Base-by-base conservation (phyloP, 352 stramenopile species). In the Globisporangium cylindrosporum region DNA sequence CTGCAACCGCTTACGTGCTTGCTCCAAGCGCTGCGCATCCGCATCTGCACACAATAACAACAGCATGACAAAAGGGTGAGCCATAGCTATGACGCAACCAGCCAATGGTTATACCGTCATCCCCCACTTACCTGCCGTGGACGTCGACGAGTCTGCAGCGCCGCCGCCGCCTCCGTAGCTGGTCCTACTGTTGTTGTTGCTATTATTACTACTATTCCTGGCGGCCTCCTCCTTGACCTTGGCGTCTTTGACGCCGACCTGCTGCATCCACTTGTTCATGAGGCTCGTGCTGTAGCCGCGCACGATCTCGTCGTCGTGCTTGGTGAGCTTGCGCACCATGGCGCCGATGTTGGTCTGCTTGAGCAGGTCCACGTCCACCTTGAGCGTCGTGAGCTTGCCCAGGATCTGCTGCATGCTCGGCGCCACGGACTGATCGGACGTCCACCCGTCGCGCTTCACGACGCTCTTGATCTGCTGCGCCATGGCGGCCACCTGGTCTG, bases 321-420 rank as follows among this genome's bases (percentile, higher is more conserved):
- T 96, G 66, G 86, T 90, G 64, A 94, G 79, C 62, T 94, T 94
- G 73, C 86, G 90, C 43, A 96, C 88, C 66, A 84, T 82, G 27
- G 86, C 84, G 48, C 88, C 88, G 66, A 96, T 92, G 62, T 85
- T 82, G 32, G 86, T 96, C 62, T 78, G 75, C 67, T 90, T 81
- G 60, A 96, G 73, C 64, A 94, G 73, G 12, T 88, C 84, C 41
- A 87, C 80, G 71, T 96, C 85, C 66, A 92, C 86, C 43, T 84
- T 79, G 6, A 93, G 73, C 49, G 87, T 91, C 59, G 84, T 93
- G 67, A 96, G 82, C 36, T 85, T 82, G 15, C 80, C 77, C 58
- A 96, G 73, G 22, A 94, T 74, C 32, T 77, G 73, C 64, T 91
- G 84, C 71, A 94, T 82, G 59, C 90, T 79, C 2, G 75, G 70